A percentile compares a stretch with the other conserved stretches of the same genome.
Conservation (phyloP, 225 moss, liverwort and hornwort species). For the Antitrichia curtipendula region DNA sequence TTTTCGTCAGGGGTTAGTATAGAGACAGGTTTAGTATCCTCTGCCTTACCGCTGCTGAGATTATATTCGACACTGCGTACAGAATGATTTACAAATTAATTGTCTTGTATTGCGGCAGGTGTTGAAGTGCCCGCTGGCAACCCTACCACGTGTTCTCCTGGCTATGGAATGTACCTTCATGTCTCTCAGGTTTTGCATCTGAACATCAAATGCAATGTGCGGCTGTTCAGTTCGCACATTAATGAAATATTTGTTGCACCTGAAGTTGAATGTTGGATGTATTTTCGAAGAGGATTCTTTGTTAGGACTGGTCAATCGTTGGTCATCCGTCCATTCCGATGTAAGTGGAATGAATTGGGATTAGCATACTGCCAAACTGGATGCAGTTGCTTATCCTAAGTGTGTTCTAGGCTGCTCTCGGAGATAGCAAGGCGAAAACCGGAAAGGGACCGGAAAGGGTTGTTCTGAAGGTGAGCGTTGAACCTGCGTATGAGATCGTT, state of each 20-base stretch:
- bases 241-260: not conserved
- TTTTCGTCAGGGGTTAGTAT: not conserved
- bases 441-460: constrained; percentile 52
- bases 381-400: not conserved
- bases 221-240: not conserved
- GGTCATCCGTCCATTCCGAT: not conserved
- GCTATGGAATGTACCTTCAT: constrained; percentile 58
- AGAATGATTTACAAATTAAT: not conserved
- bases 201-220: not conserved
- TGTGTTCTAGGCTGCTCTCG: constrained; percentile 55
- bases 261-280: not conserved
- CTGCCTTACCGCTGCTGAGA: not conserved
- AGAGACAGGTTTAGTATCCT: not conserved
- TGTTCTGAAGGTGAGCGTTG: constrained; percentile 54
- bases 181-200: constrained; percentile 48
- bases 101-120: not conserved
- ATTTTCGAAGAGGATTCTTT: not conserved
- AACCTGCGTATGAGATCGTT: constrained; percentile 32
- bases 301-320: not conserved
- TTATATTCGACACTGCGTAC: not conserved
- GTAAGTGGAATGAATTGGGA: not conserved
- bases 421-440: constrained; percentile 24
- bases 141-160: constrained; percentile 36
- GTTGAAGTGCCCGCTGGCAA: constrained; percentile 50
- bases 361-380: not conserved